phyloP scores from a whole-genome alignment of 371 early-diverging fungal genomes.

The Syncephalis fuscata region DNA sequence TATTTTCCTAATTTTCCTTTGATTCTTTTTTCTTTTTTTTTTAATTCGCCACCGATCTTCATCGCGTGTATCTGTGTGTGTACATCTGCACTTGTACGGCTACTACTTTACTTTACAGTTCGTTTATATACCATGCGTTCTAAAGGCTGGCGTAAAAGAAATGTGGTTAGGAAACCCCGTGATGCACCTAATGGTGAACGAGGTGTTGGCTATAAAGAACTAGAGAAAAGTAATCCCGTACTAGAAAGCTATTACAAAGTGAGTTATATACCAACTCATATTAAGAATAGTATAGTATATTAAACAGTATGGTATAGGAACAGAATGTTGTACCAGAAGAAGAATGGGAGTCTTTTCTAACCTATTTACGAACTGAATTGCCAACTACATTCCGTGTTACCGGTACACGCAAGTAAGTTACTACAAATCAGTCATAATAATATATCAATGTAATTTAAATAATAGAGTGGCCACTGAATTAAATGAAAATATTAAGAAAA shows the following conservation, averaged over 20 bases:
- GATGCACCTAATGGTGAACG: too few species aligned
- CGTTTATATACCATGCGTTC: too few species aligned
- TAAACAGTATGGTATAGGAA: constrained; percentile 16
- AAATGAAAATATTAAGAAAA: constrained; percentile 28
- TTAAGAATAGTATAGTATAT: neutral
- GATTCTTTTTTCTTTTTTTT: too few species aligned
- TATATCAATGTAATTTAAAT: too few species aligned
- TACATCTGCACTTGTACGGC: too few species aligned
- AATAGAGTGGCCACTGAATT: constrained; percentile 26
- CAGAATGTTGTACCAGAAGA: constrained; percentile 67
- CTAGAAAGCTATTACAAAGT: neutral
- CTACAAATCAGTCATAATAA: too few species aligned
- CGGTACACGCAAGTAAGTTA: constrained; percentile 52
- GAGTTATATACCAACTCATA: neutral
- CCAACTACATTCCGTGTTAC: constrained; percentile 91
- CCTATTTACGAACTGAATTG: constrained; percentile 38
- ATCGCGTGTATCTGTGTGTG: too few species aligned
- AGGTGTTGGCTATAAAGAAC: neutral
- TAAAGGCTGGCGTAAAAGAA: too few species aligned
- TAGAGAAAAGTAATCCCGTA: neutral
- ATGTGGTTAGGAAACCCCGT: too few species aligned
- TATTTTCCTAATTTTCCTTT: too few species aligned
- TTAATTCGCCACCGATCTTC: too few species aligned
- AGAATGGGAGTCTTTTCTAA: constrained; percentile 63
- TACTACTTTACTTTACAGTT: too few species aligned